Conservation (phyloP, 1,139 yeast species). For the Saccharomyces hybrid region DNA sequence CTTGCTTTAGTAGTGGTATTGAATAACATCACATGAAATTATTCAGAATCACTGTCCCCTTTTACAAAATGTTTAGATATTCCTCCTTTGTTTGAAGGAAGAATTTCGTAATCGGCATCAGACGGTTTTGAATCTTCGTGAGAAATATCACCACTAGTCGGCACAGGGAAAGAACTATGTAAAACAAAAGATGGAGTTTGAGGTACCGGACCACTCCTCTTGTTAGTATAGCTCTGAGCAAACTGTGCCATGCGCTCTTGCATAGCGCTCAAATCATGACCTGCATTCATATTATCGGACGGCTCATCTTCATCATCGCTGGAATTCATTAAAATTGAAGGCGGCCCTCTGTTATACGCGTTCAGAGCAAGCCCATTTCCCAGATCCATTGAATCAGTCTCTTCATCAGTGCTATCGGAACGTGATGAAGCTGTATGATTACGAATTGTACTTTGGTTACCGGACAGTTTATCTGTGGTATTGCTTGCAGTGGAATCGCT, state of each 20-base stretch:
- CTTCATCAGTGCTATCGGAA: conserved; percentile 1
- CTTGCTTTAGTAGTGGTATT: not conserved
- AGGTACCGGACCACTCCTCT: not conserved
- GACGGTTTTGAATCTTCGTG: no score
- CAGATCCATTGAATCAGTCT: conserved; percentile 23
- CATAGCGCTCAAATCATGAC: conserved; percentile 14
- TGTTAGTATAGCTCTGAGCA: conserved; percentile 17
- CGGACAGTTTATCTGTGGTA: not conserved
- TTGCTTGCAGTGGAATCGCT: conserved; percentile 10
- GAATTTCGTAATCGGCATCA: not conserved
- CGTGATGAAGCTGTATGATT: not conserved
- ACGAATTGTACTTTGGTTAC: not conserved
- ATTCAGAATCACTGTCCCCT: not conserved
- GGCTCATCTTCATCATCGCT: conserved; percentile 16
- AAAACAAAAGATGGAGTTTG: not conserved
- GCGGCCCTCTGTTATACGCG: conserved; percentile 28
- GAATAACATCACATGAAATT: not conserved
- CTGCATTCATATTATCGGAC: conserved; percentile 11
- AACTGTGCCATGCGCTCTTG: conserved; percentile 28
- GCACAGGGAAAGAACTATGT: not conserved
- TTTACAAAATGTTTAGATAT: not conserved
- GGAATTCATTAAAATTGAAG: conserved; percentile 25
- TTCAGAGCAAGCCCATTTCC: conserved; percentile 31
- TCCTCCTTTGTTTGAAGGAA: not conserved
- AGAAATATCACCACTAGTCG: not conserved